Evolutionary conservation across 2,329 filamentous ascomycete species (phyloP).

Genomic region (Penicillium oxalicum): DNA sequence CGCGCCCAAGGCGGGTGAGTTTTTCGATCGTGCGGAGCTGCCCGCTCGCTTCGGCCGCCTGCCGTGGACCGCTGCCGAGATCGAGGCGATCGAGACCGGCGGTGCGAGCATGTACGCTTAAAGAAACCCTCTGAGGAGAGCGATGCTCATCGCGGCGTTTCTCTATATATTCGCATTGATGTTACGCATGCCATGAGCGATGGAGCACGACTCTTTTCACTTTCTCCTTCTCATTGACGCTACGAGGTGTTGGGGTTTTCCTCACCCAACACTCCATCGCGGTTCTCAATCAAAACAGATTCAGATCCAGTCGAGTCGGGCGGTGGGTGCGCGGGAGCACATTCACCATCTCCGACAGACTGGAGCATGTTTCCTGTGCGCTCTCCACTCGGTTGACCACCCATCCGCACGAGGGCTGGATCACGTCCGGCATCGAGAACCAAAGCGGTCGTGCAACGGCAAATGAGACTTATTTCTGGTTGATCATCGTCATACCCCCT

Average conservation of each 20-base stretch:
- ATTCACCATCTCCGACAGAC: too few relatives aligned
- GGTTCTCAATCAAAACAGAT: not conserved
- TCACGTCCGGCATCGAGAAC: not conserved
- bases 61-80: slow-evolving; percentile 72
- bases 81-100: slow-evolving; percentile 91
- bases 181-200: slow-evolving; percentile 15
- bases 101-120: slow-evolving; percentile 64
- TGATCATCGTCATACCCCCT: slow-evolving; percentile 3
- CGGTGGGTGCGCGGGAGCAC: not conserved
- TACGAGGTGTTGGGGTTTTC: slow-evolving; percentile 7
- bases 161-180: not conserved
- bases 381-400: too few relatives aligned
- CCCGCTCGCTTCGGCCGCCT: slow-evolving; percentile 74
- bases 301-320: not conserved
- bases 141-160: slow-evolving; percentile 2
- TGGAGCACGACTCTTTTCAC: slow-evolving; percentile 10
- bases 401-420: too few relatives aligned
- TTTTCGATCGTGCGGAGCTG: slow-evolving; percentile 84
- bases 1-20: slow-evolving; percentile 63
- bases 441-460: slow-evolving; percentile 4
- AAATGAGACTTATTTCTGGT: slow-evolving; percentile 3
- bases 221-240: slow-evolving; percentile 14
- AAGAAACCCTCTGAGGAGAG: slow-evolving; percentile 14
- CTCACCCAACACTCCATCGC: slow-evolving; percentile 10
- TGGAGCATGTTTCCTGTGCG: too few relatives aligned